These are phyloP conservation scores for Pichia kluyveri DNA, from an alignment of 805 yeast species.

Conservation along the genomic window DNA sequence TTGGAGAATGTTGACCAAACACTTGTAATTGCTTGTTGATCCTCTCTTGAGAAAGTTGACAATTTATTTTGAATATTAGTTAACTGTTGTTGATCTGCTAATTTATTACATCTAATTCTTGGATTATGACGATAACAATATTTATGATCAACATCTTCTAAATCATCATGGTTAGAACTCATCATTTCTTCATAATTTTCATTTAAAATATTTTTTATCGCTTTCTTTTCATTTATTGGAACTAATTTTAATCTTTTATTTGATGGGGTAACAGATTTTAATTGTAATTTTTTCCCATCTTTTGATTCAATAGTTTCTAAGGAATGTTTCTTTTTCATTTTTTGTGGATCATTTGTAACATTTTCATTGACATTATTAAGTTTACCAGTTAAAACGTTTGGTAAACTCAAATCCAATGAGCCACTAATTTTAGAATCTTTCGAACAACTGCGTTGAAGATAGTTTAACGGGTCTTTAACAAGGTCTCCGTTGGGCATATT, in stretches of 20 bases:
- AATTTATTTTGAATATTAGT: slow-evolving; percentile 49
- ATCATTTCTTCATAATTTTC: not conserved
- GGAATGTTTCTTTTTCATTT: too few relatives aligned
- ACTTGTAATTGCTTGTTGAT: slow-evolving; percentile 68
- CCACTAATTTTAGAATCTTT: not conserved
- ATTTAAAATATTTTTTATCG: not conserved
- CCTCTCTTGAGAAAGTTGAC: slow-evolving; percentile 55
- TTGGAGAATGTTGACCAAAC: slow-evolving; percentile 80
- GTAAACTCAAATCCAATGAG: not conserved
- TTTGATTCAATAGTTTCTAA: too few relatives aligned
- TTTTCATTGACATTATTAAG: too few relatives aligned
- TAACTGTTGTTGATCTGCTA: slow-evolving; percentile 57
- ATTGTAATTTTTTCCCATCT: too few relatives aligned
- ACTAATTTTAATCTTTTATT: not conserved
- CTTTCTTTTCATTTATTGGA: not conserved
- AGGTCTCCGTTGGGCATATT: not conserved
- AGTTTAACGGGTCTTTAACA: not conserved
- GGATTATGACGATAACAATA: slow-evolving; percentile 95
- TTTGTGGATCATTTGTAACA: too few relatives aligned
- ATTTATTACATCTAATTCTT: slow-evolving; percentile 63
- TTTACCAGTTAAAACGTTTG: too few relatives aligned
- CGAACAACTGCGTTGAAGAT: slow-evolving; percentile 1
- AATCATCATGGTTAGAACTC: slow-evolving; percentile 12
- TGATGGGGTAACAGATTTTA: not conserved
- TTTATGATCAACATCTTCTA: slow-evolving; percentile 46